These are phyloP conservation scores for Trichoderma lentiforme DNA, from an alignment of 2,329 filamentous ascomycete species.

Conservation along the genomic window DNA sequence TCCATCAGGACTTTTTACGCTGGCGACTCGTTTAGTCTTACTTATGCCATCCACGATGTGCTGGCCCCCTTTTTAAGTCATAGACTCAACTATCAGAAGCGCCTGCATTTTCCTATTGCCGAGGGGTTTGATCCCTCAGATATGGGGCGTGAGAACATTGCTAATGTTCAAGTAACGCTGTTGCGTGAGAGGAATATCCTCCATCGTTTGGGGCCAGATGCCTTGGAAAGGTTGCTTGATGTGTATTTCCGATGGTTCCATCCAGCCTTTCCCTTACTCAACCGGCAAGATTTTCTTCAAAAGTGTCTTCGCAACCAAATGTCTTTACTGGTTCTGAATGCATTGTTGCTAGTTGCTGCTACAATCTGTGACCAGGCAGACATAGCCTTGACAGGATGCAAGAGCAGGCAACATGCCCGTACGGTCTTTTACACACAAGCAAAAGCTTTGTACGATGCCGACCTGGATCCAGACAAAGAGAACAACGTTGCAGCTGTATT, in stretches of 20 bases:
- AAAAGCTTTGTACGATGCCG: neutral
- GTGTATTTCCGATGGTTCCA: conserved; percentile 1
- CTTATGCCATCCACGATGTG: conserved; percentile 6
- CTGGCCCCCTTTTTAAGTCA: neutral
- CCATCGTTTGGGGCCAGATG: neutral
- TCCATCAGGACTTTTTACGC: conserved; percentile 9
- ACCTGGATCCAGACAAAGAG: neutral
- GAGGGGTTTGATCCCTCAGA: conserved; percentile 1
- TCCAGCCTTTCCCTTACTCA: neutral
- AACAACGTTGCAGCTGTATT: neutral
- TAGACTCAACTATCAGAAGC: neutral
- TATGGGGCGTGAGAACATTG: neutral
- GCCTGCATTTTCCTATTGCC: neutral
- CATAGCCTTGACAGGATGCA: neutral
- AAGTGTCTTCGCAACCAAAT: neutral
- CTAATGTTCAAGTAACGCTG: neutral
- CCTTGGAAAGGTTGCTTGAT: neutral
- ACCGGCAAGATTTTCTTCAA: neutral
- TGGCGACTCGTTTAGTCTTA: neutral
- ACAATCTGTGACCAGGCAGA: neutral
- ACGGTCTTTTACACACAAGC: neutral
- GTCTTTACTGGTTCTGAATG: neutral
- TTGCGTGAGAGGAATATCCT: neutral
- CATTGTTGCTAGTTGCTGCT: neutral
- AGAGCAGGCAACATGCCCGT: neutral